Percentiles rank a stretch among this genome's conserved stretches.
Evolutionary conservation across 305 asterid species (phyloP).

Genomic region (Fraxinus velutina): DNA sequence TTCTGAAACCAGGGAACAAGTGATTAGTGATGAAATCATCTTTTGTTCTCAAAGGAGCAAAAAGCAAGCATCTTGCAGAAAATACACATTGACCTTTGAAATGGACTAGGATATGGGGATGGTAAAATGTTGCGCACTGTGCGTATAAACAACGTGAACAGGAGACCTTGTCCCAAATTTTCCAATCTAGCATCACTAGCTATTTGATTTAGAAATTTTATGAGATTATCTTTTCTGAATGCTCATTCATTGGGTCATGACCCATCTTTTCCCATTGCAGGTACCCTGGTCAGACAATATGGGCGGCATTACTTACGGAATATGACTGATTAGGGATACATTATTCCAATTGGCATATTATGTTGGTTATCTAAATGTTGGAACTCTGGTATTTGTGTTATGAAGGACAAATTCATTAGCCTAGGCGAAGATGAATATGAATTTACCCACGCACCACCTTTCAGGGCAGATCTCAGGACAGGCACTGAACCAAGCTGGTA

Average conservation of each 20-base stretch:
- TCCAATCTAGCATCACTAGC: not conserved
- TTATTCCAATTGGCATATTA: conserved; percentile 15
- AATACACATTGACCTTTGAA: not conserved
- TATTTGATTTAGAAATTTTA: not conserved
- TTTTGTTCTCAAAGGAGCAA: not conserved
- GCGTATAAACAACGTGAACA: conserved; percentile 3
- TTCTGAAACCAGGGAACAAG: not conserved
- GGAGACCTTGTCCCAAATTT: not conserved
- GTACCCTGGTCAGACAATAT: not conserved
- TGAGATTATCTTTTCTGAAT: conserved; percentile 5
- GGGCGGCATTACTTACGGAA: conserved; percentile 24
- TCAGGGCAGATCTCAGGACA: conserved; percentile 76
- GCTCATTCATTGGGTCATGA: not conserved
- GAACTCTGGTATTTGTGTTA: conserved; percentile 25
- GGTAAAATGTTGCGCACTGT: not conserved
- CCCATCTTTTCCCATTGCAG: not conserved
- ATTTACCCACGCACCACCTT: conserved; percentile 48
- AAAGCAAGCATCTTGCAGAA: not conserved
- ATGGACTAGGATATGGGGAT: conserved; percentile 1
- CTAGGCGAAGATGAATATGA: conserved; percentile 46
- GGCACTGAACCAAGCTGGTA: conserved; percentile 65
- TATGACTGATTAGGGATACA: conserved; percentile 24
- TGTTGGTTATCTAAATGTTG: conserved; percentile 17
- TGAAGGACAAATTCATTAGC: conserved; percentile 21
- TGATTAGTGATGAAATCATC: not conserved